Conservation (phyloP, 805 yeast genomes). For the Barnettozyma sp. region DNA sequence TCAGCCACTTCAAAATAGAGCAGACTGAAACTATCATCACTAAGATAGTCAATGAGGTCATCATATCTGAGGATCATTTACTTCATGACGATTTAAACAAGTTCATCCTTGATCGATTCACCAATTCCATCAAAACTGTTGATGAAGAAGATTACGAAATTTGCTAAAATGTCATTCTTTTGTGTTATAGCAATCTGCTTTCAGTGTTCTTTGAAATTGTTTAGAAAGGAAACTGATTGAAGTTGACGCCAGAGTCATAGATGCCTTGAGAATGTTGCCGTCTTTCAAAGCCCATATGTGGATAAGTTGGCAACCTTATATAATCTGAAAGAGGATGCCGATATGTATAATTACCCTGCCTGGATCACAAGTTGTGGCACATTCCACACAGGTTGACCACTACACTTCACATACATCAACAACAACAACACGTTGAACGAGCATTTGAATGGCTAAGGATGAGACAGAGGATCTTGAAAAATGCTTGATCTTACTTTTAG, state of each 20-base stretch:
- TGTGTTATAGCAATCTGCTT: conserved; percentile 21
- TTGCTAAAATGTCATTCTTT: conserved; percentile 23
- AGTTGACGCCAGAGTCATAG: conserved; percentile 8
- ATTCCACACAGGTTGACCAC: too few species aligned
- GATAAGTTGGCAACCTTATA: conserved; percentile 11
- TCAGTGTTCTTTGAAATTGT: conserved; percentile 11
- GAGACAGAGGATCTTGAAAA: too few species aligned
- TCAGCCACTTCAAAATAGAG: conserved; percentile 20
- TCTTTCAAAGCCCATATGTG: conserved; percentile 28
- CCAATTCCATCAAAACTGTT: conserved; percentile 18
- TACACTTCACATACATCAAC: too few species aligned
- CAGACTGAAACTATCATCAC: conserved; percentile 22
- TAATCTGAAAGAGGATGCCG: too few species aligned
- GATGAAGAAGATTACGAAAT: conserved; percentile 22
- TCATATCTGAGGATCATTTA: conserved; percentile 14
- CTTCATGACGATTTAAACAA: conserved; percentile 18
- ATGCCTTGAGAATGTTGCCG: conserved; percentile 29
- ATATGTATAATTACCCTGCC: too few species aligned
- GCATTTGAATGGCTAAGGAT: too few species aligned
- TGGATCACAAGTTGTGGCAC: too few species aligned
- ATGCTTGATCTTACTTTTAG: too few species aligned
- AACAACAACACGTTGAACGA: too few species aligned
- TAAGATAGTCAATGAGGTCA: conserved; percentile 16
- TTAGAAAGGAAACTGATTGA: conserved; percentile 3
- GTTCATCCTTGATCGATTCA: conserved; percentile 19